These are phyloP conservation scores for Lasiodiplodia sp. DNA, from an alignment of 2,329 filamentous ascomycete genomes.

Conservation along the genomic window DNA sequence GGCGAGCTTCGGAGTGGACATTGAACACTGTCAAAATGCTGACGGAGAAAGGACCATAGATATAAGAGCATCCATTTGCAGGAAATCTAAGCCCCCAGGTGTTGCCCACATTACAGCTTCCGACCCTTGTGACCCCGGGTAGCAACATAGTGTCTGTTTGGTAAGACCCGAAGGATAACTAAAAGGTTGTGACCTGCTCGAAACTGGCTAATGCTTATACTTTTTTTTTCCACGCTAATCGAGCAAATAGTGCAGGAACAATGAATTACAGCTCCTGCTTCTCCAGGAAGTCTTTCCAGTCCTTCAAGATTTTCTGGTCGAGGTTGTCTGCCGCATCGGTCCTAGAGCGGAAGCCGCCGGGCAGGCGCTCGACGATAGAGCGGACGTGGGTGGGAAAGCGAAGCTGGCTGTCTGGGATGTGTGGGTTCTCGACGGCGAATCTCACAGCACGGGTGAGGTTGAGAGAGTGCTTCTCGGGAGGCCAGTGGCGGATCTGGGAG, in stretches of 20 bases:
- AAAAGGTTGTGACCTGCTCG: too few species aligned
- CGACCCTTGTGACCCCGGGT: too few species aligned
- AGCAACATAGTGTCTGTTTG: too few species aligned
- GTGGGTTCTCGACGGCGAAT: conserved; percentile 14
- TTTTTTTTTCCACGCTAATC: too few species aligned
- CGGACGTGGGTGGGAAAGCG: conserved; percentile 13
- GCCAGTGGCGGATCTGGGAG: neutral
- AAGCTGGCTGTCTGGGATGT: neutral
- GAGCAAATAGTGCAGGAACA: too few species aligned
- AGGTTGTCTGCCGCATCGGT: neutral
- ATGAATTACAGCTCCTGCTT: neutral
- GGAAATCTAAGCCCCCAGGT: too few species aligned
- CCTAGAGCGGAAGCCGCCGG: conserved; percentile 11
- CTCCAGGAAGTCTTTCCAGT: neutral
- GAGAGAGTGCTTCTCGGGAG: conserved; percentile 12
- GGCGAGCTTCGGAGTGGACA: neutral
- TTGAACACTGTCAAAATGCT: too few species aligned
- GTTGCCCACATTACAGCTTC: too few species aligned
- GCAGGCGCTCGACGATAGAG: neutral
- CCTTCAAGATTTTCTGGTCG: neutral
- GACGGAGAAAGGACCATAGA: too few species aligned
- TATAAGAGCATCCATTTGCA: too few species aligned
- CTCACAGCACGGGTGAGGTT: conserved; percentile 13
- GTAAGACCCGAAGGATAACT: too few species aligned
- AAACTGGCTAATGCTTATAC: too few species aligned